phyloP scores from a whole-genome alignment of 805 yeast species.

The Barnettozyma californica region DNA sequence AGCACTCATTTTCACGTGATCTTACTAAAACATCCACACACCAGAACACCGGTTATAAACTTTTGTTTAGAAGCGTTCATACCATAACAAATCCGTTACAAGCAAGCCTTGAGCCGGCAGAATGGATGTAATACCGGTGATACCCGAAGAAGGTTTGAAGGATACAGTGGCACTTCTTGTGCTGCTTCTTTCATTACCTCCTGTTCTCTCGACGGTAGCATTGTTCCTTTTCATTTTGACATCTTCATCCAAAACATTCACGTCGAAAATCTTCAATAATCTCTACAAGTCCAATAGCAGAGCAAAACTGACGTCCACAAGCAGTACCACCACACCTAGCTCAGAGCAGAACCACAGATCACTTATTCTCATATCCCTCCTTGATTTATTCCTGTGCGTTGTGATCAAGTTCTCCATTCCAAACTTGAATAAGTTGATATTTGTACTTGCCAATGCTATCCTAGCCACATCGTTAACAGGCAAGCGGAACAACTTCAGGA shows the following conservation, averaged over 20 bases:
- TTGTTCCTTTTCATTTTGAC: slow-evolving; percentile 14
- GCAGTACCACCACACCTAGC: not conserved
- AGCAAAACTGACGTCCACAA: not conserved
- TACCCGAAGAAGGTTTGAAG: slow-evolving; percentile 18
- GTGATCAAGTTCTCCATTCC: slow-evolving; percentile 20
- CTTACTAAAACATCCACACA: not conserved
- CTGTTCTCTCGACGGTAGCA: slow-evolving; percentile 16
- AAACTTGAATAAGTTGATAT: slow-evolving; percentile 17
- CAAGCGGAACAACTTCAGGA: slow-evolving; percentile 9
- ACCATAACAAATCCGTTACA: not conserved
- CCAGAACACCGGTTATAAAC: not conserved
- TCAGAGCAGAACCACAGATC: slow-evolving; percentile 8
- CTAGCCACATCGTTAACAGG: slow-evolving; percentile 20
- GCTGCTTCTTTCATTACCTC: slow-evolving; percentile 22
- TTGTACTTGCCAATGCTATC: slow-evolving; percentile 22
- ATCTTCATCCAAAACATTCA: slow-evolving; percentile 15
- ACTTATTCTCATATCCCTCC: slow-evolving; percentile 13
- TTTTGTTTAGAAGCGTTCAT: not conserved
- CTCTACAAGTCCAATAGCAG: slow-evolving; percentile 5
- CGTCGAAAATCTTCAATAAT: slow-evolving; percentile 13
- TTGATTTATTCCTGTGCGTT: slow-evolving; percentile 17
- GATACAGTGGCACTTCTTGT: slow-evolving; percentile 23
- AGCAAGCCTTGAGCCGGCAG: not conserved
- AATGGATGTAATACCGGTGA: slow-evolving; percentile 10
- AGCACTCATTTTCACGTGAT: not conserved